These are phyloP conservation scores for Colletotrichum truncatum DNA, from an alignment of 2,329 filamentous ascomycete species.

Conservation along the genomic window DNA sequence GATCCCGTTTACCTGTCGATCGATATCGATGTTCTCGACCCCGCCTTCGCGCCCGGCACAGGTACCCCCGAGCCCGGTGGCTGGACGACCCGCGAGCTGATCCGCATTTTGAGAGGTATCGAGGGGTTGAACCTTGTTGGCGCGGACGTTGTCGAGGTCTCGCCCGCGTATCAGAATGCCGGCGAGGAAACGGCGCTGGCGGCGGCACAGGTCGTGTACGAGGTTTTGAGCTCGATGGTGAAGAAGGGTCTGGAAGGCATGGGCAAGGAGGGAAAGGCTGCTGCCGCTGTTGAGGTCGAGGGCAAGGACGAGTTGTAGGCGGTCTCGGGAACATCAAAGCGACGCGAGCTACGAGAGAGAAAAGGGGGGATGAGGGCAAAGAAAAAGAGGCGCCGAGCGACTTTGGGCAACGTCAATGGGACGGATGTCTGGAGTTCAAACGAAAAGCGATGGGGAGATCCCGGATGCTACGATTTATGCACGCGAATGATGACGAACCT, in stretches of 20 bases:
- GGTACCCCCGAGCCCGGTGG: conserved; percentile 91
- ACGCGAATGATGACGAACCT: neutral
- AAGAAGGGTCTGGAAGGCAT: conserved; percentile 57
- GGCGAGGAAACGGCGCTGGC: conserved; percentile 86
- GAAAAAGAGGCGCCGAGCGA: no score
- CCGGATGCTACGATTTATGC: neutral
- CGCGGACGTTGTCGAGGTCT: conserved; percentile 90
- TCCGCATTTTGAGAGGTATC: conserved; percentile 82
- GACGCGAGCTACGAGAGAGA: no score
- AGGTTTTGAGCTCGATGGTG: conserved; percentile 82
- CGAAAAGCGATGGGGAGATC: neutral
- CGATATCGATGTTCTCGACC: conserved; percentile 48
- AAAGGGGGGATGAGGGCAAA: no score
- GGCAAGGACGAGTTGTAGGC: conserved; percentile 49
- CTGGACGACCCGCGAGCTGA: conserved; percentile 90
- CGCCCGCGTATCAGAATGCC: conserved; percentile 82
- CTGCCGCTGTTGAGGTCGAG: conserved; percentile 23
- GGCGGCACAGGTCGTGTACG: conserved; percentile 84
- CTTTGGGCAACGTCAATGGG: no score
- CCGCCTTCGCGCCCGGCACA: conserved; percentile 70
- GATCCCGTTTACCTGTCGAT: conserved; percentile 81
- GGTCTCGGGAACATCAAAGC: no score
- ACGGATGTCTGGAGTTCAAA: no score
- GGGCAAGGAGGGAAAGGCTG: conserved; percentile 42
- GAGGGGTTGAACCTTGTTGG: conserved; percentile 87